Conservation (phyloP, 2,329 filamentous ascomycete species). For the Leptographium lundbergii region DNA sequence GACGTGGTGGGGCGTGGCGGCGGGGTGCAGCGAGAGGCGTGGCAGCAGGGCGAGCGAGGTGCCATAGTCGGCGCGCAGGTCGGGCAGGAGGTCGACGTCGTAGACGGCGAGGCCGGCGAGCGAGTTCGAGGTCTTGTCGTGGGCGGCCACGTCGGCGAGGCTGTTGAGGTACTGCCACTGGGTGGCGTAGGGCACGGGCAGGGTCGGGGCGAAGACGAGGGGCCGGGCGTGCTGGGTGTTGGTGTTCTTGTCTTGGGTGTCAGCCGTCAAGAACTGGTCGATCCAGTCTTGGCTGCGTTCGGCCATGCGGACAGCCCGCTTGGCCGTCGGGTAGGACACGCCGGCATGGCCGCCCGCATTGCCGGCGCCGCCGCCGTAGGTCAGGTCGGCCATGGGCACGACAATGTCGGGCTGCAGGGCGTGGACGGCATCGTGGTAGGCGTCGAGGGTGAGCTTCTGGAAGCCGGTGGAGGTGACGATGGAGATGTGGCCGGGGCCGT, state of each 20-base stretch:
- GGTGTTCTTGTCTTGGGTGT: too few species aligned
- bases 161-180: constrained; percentile 73
- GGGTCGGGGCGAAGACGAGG: constrained; percentile 50
- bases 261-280: constrained; percentile 50
- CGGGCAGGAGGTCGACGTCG: constrained; percentile 54
- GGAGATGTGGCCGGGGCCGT: constrained; percentile 58
- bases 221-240: background rate
- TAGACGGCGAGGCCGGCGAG: constrained; percentile 63
- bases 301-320: constrained; percentile 70
- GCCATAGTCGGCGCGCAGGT: constrained; percentile 44
- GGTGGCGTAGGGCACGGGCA: constrained; percentile 61
- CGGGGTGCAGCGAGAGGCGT: constrained; percentile 60
- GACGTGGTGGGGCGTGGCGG: constrained; percentile 60
- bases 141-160: constrained; percentile 34
- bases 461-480: constrained; percentile 84
- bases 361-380: constrained; percentile 14
- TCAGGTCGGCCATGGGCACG: constrained; percentile 64
- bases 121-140: constrained; percentile 23
- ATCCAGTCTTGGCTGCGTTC: constrained; percentile 80
- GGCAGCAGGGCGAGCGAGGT: constrained; percentile 47
- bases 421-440: constrained; percentile 54
- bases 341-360: background rate
- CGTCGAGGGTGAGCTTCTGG: constrained; percentile 50
- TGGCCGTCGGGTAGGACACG: constrained; percentile 35
- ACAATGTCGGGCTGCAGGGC: constrained; percentile 69